phyloP scores from a whole-genome alignment of 805 yeast species.

The Torulaspora delbrueckii region DNA sequence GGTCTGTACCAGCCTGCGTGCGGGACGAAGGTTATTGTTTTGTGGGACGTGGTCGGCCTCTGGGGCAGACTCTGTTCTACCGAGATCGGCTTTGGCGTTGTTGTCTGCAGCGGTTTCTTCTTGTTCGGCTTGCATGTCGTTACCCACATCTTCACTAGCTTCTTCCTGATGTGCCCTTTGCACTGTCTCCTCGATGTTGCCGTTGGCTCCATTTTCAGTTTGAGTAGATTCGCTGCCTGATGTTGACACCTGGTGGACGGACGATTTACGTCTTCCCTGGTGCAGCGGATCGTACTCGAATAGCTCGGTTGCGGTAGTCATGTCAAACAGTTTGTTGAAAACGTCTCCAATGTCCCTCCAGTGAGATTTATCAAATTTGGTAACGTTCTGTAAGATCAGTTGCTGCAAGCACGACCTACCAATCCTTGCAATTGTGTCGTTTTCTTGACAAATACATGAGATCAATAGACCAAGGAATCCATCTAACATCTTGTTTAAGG shows the following conservation, averaged over 20 bases:
- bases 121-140: slow-evolving; percentile 27
- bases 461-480: slow-evolving; percentile 73
- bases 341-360: slow-evolving; percentile 71
- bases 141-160: slow-evolving; percentile 36
- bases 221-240: slow-evolving; percentile 7
- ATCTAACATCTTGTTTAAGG: slow-evolving; percentile 66
- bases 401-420: slow-evolving; percentile 87
- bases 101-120: slow-evolving; percentile 4
- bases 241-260: background rate
- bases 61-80: background rate
- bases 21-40: slow-evolving; percentile 7
- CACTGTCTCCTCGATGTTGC: slow-evolving; percentile 33
- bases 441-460: slow-evolving; percentile 92
- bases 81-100: slow-evolving; percentile 4
- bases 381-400: slow-evolving; percentile 68
- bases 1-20: slow-evolving; percentile 18
- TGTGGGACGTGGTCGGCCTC: slow-evolving; percentile 4
- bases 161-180: slow-evolving; percentile 34
- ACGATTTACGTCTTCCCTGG: slow-evolving; percentile 29
- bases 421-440: slow-evolving; percentile 92
- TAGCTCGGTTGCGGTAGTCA: slow-evolving; percentile 82
- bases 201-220: slow-evolving; percentile 29
- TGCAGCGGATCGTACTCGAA: slow-evolving; percentile 49
- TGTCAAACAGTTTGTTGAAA: slow-evolving; percentile 63
- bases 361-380: slow-evolving; percentile 56